These are phyloP conservation scores for Suillus brevipes DNA, from an alignment of 768 basidiomycete genomes.

Conservation along the genomic window DNA sequence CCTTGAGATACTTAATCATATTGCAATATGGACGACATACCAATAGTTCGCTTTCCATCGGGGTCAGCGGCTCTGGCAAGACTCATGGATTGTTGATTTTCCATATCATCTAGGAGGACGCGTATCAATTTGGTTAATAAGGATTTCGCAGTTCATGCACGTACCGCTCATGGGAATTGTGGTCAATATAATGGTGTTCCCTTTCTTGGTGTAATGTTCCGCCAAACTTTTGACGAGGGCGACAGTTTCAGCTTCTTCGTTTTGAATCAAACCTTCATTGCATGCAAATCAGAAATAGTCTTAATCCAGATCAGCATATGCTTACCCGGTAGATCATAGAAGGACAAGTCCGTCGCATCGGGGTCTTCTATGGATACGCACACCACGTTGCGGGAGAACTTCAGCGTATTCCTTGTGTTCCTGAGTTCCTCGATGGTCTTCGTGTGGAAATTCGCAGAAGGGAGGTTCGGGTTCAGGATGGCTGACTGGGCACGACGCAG, in stretches of 20 bases:
- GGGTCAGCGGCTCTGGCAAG: constrained; percentile 50
- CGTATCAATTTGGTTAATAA: not conserved
- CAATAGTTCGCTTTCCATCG: constrained; percentile 51
- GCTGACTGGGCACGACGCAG: constrained; percentile 63
- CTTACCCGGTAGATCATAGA: constrained; percentile 42
- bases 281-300: not conserved
- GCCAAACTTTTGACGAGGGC: constrained; percentile 52
- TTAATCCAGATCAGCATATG: not conserved
- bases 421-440: constrained; percentile 11
- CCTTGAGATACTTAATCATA: not conserved
- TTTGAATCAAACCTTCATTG: constrained; percentile 47
- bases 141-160: constrained; percentile 1
- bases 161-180: constrained; percentile 55
- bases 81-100: constrained; percentile 55
- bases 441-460: constrained; percentile 24
- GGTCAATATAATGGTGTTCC: constrained; percentile 54
- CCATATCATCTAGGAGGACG: constrained; percentile 47
- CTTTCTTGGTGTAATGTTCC: constrained; percentile 43
- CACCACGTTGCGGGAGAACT: constrained; percentile 44
- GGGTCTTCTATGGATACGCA: constrained; percentile 42
- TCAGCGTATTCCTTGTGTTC: constrained; percentile 15
- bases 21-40: constrained; percentile 24
- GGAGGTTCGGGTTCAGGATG: constrained; percentile 46
- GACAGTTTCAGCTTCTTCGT: constrained; percentile 43
- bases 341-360: constrained; percentile 38